Evolutionary conservation across 768 basidiomycete species (phyloP).

Genomic region (Leucosporidium yakuticum): DNA sequence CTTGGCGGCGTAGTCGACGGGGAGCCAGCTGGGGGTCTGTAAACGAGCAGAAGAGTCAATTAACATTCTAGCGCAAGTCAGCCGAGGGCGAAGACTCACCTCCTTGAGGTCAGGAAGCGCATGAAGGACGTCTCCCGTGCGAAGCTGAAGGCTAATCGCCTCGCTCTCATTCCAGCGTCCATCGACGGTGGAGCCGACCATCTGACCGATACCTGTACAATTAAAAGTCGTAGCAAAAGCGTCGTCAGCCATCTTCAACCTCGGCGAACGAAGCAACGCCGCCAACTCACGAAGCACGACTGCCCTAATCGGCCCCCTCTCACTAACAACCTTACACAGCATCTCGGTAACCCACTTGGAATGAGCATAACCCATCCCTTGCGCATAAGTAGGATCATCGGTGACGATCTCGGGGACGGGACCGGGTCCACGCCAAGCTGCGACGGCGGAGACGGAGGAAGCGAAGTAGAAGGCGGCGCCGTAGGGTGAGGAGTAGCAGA

Average conservation of each 20-base stretch:
- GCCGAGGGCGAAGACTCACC: slow-evolving; percentile 40
- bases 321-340: slow-evolving; percentile 49
- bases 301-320: slow-evolving; percentile 39
- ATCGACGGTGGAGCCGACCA: slow-evolving; percentile 52
- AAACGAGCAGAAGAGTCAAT: neutral
- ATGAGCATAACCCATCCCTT: slow-evolving; percentile 41
- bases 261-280: too few relatives aligned
- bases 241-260: too few relatives aligned
- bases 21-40: slow-evolving; percentile 52
- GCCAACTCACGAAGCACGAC: slow-evolving; percentile 46
- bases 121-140: slow-evolving; percentile 46
- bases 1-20: slow-evolving; percentile 53
- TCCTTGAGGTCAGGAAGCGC: slow-evolving; percentile 43
- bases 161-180: slow-evolving; percentile 44
- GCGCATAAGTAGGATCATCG: slow-evolving; percentile 7
- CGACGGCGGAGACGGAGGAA: slow-evolving; percentile 48
- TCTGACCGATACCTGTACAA: slow-evolving; percentile 54
- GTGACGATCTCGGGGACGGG: slow-evolving; percentile 13
- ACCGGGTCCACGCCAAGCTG: slow-evolving; percentile 11
- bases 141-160: slow-evolving; percentile 50
- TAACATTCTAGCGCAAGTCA: too few relatives aligned
- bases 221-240: too few relatives aligned
- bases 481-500: slow-evolving; percentile 47
- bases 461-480: slow-evolving; percentile 52
- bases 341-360: slow-evolving; percentile 57